Base-by-base conservation (phyloP, 2,329 filamentous ascomycete species). In the Aspergillus sojae region DNA sequence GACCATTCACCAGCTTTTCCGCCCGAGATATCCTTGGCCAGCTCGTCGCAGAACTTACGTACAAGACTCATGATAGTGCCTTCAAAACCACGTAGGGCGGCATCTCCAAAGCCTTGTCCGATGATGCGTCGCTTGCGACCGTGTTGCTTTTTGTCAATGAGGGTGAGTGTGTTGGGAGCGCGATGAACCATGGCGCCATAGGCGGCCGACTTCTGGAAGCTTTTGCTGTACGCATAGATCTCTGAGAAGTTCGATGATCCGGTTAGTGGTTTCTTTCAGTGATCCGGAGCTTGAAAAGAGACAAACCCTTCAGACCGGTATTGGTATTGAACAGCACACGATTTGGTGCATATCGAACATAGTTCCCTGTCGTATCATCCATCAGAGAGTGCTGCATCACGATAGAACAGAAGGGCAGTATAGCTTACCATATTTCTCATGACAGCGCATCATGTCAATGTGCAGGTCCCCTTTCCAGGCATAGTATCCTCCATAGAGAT, bases 161-260 rank as follows among this genome's bases (percentile, higher is more conserved):
- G 50, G 5, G 65, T 70, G 16, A 69, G 62, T 28, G 66, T 69
- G 57, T 66, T 69, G 4, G 70, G 61, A 74, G 60, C 66, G 14
- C 65, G 76, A 74, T 28, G 78, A 75, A 46, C 77, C 74, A 84
- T 83, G 1, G 82, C 79, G 28, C 76, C 74, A 69, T 85, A 85
- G 67, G 82, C 83, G 41, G 79, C 74, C 1, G 80, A 79, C 65
- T 85, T 85, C 43, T 79, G 77, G 16, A 84, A 79, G 66, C 84
- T 83, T 50, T 79, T 74, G 30, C 79, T 76, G 74, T 78, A 78
- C 36, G 80, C 77, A 67, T 85, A 85, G 70, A 86, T 84, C 10
- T 71, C 69, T 62, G 57, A 19, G 36, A 41, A 7, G 39, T 60
- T 67, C 23, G 12, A 26, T 48, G 45, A 50, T 10, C 3, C 5